Evolutionary conservation across 495 filamentous ascomycete species (phyloP).

Genomic region (Elasticomyces elasticus): DNA sequence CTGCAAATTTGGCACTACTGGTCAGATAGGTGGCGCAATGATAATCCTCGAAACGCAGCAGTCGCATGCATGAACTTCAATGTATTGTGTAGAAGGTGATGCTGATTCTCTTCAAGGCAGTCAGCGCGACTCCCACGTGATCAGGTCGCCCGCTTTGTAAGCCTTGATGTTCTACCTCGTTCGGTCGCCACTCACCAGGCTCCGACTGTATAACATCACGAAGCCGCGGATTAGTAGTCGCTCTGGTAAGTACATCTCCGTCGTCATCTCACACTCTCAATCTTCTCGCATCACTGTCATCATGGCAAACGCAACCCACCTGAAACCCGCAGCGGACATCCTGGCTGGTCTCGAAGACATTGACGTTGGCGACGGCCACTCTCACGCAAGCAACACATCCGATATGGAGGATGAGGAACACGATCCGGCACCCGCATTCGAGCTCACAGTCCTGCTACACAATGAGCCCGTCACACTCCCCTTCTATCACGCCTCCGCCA

Average conservation of each 20-base stretch:
- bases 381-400: conserved; percentile 1
- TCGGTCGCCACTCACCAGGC: neutral
- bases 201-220: neutral
- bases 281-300: neutral
- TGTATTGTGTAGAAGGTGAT: too few relatives aligned
- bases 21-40: too few relatives aligned
- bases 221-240: neutral
- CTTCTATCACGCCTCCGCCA: conserved; percentile 33
- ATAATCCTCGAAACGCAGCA: too few relatives aligned
- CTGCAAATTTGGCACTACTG: too few relatives aligned
- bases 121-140: too few relatives aligned
- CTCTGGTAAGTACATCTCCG: neutral
- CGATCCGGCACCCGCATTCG: conserved; percentile 2
- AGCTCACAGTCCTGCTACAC: conserved; percentile 20
- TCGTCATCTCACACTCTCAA: neutral
- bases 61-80: too few relatives aligned
- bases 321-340: neutral
- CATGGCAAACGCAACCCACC: neutral
- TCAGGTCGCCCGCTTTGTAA: too few relatives aligned
- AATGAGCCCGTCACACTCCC: conserved; percentile 15
- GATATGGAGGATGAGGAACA: conserved; percentile 7
- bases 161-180: neutral
- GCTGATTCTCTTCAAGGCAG: too few relatives aligned
- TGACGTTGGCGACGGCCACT: conserved; percentile 2
- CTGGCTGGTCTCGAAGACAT: neutral